Base-by-base conservation (phyloP, 73 alveolate genomes). In the Vitrella brassicaformis region DNA sequence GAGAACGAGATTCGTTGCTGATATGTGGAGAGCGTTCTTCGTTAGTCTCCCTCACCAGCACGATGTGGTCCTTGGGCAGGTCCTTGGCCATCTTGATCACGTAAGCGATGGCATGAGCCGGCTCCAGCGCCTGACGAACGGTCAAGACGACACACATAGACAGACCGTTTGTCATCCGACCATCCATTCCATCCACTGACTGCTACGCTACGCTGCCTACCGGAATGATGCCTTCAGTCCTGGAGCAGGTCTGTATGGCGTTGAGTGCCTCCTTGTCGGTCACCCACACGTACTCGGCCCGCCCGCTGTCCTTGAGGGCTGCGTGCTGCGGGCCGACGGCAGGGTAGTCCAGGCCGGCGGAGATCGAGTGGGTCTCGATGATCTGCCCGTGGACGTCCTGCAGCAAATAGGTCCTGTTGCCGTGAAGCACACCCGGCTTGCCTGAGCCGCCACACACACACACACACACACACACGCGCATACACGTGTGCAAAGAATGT, bases 301-400 rank as follows among this genome's bases (percentile, higher is more conserved):
- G 4, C 56, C 56, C 56, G 22, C 22, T 14, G 56, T 39, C 56
- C 56, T 39, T 39, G 22, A 39, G 56, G 14, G 56, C 56, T 39
- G 31, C 32, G 31, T 28, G 73, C 28, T 19, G 73, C 27, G 83
- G 83, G 30, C 83, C 83, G 26, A 76, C 83, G 29, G 77, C 83
- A 28, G 83, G 83, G 39, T 76, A 76, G 83, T 76, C 83, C 71
- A 76, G 28, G 46, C 83, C 83, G 25, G 83, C 83, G 30, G 72
- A 45, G n/a, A 68, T 76, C 32, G 71, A 68, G 46, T 67, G 83
- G 9, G 83, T 76, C 76, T 76, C 83, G 66, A 67, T 68, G 83
- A 76, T 76, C 67, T 76, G 83, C 30, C 81, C 82, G 22, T 39
- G 22, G 56, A 14, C 4, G 56, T 8, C 56, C 72, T 77, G 84